phyloP scores from a whole-genome alignment of 257 asterid species.

The Dorcoceras hygrometricum region DNA sequence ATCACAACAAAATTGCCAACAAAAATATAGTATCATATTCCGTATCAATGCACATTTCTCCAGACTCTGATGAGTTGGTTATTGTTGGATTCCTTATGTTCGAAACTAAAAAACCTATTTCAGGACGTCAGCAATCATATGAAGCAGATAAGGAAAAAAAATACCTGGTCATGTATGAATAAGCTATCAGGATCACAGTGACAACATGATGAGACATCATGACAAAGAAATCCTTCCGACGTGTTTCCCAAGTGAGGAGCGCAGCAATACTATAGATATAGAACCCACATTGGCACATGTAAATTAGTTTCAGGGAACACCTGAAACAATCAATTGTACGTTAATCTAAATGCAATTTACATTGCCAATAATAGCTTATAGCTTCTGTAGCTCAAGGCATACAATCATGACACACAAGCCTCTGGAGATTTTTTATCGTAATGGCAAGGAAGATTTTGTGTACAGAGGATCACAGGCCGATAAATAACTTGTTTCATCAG shows the following conservation, averaged over 20 bases:
- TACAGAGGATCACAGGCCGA: neutral
- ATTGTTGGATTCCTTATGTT: neutral
- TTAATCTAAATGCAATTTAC: constrained; percentile 16
- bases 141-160: constrained; percentile 21
- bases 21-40: too few relatives aligned
- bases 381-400: neutral
- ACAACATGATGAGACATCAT: constrained; percentile 93
- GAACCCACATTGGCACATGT: constrained; percentile 97
- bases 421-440: neutral
- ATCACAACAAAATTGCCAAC: neutral
- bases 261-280: constrained; percentile 78
- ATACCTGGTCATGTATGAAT: constrained; percentile 74
- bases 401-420: constrained; percentile 14
- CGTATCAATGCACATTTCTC: too few relatives aligned
- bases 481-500: neutral
- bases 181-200: constrained; percentile 67
- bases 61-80: neutral
- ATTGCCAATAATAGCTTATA: constrained; percentile 2
- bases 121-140: constrained; percentile 18
- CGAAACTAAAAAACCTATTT: constrained; percentile 3
- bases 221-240: constrained; percentile 85
- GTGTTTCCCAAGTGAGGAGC: constrained; percentile 87
- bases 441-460: neutral
- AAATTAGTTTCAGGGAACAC: constrained; percentile 57
- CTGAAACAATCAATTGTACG: constrained; percentile 37